Evolutionary conservation across 1,284 basidiomycete genomes (phyloP), one percentile per base, ranked within the genome.

Genomic region (Schizophyllum amplum): DNA sequence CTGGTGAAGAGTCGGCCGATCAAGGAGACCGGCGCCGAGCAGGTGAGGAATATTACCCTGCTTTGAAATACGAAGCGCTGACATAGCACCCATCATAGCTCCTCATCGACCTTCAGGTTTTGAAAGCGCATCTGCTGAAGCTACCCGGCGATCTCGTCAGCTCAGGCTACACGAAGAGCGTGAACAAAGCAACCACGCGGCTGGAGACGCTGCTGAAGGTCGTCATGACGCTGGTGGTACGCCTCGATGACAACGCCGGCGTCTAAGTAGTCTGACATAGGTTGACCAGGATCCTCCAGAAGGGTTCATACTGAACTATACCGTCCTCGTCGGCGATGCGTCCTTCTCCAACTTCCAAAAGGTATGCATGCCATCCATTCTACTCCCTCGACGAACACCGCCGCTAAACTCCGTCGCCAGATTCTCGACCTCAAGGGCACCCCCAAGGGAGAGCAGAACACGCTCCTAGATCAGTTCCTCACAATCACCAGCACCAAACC

Each of bases 341-440:
- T 94, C 92, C 0, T 94, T 94, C 70, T 89, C 87, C 24, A 97
- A 98, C 71, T 98, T 98, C 75, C 97, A 99, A 77, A 99, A 99
- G 82, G 92, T 91, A 46, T 4, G 73, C 52, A 24, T 48, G 24
- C 5, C 4, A 47, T 55, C 23, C n/a, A 48, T 15, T 11, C 24
- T 47, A 56, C 26, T 33, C 5, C 13, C 27, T 5, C 27, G 27
- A n/a, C n/a, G n/a, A n/a, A n/a, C n/a, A n/a, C n/a, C 27, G 27
- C 6, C 27, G 27, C 27, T 33, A 33, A 6, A 33, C 13, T 33
- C 27, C 27, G 13, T 33, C 27, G 27, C 13, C 27, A 33, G 92
- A 90, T 96, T 57, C 81, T 99, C 24, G 96, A 99, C 69, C 82
- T 99, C 57, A 98, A 97, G 69, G 96, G 95, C 9, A 92, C 94